Conservation (phyloP, 441 rosid species). For the Isatis lusitanica region DNA sequence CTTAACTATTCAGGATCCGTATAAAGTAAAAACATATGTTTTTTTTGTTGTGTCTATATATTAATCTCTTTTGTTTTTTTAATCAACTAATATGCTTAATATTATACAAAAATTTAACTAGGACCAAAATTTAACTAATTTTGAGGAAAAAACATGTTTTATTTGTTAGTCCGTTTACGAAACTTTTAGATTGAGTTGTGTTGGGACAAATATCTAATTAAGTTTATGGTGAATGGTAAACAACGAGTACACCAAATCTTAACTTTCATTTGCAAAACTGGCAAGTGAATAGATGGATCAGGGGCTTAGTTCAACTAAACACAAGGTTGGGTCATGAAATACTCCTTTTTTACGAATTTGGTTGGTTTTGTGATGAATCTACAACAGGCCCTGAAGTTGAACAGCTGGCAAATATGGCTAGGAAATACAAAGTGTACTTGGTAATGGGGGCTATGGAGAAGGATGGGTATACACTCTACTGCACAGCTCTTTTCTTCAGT, state of each 20-base stretch:
- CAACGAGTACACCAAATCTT: neutral
- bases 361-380: neutral
- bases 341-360: slow-evolving; percentile 1
- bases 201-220: neutral
- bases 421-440: slow-evolving; percentile 63
- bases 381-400: slow-evolving; percentile 74
- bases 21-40: too few species aligned
- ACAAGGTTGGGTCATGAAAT: neutral
- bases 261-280: neutral
- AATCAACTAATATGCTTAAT: neutral
- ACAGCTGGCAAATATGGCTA: slow-evolving; percentile 69
- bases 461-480: slow-evolving; percentile 74
- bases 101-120: too few species aligned
- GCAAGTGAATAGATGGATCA: neutral
- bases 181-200: neutral
- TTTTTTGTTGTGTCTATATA: neutral
- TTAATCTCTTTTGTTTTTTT: neutral
- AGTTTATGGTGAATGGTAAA: neutral
- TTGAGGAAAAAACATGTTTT: neutral
- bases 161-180: neutral
- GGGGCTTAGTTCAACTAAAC: neutral
- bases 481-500: slow-evolving; percentile 77
- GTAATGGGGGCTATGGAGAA: slow-evolving; percentile 90
- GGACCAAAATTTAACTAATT: neutral
- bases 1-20: too few species aligned